Conservation (phyloP, 1,284 basidiomycete genomes). For the Naganishia albida region DNA sequence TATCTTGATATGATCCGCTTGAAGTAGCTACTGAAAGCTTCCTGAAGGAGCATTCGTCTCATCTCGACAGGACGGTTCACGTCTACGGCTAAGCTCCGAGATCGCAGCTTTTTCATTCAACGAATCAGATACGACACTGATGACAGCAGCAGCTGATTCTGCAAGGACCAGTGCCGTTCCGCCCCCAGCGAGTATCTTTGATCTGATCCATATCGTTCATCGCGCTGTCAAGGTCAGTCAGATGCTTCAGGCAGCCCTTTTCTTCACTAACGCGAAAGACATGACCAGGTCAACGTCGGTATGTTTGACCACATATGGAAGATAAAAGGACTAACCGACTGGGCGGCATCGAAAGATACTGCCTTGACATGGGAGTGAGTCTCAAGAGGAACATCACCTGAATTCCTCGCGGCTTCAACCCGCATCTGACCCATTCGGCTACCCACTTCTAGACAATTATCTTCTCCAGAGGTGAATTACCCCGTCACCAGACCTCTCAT, state of each 20-base stretch:
- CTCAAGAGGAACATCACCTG: conserved; percentile 32
- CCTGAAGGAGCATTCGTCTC: too few species aligned
- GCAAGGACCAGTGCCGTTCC: neutral
- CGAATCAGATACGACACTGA: too few species aligned
- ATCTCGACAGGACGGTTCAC: too few species aligned
- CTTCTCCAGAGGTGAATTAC: conserved; percentile 80
- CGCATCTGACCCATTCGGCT: conserved; percentile 18
- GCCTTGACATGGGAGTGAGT: conserved; percentile 78
- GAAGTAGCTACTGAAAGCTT: too few species aligned
- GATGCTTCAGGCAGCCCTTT: neutral
- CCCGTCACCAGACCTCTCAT: conserved; percentile 77
- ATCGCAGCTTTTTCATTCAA: too few species aligned
- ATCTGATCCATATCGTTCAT: conserved; percentile 49
- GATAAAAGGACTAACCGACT: neutral
- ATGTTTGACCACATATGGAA: conserved; percentile 32
- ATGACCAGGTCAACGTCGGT: conserved; percentile 18
- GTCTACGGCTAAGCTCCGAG: too few species aligned
- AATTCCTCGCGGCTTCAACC: neutral
- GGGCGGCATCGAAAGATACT: conserved; percentile 59
- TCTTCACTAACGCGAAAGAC: too few species aligned
- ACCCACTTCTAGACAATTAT: conserved; percentile 66
- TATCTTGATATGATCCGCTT: neutral
- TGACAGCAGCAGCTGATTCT: too few species aligned
- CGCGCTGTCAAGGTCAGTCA: conserved; percentile 22
- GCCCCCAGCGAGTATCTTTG: conserved; percentile 36